phyloP scores from a whole-genome alignment of 2,329 filamentous ascomycete species.

The Coniochaeta sp. region DNA sequence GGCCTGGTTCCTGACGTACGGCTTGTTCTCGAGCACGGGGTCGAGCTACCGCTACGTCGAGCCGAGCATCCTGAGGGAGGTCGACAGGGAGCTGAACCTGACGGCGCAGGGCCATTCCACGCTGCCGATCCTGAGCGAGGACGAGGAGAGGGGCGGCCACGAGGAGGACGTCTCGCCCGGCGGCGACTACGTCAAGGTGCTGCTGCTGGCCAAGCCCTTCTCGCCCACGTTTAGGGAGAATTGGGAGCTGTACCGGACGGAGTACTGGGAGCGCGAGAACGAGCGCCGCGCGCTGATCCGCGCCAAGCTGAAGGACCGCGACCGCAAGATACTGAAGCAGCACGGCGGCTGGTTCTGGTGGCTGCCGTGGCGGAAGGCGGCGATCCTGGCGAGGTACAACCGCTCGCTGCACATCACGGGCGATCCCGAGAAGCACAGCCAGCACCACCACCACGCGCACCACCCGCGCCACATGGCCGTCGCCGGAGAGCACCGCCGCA shows the following conservation, averaged over 20 bases:
- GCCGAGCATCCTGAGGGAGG: slow-evolving; percentile 49
- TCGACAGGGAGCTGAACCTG: slow-evolving; percentile 50
- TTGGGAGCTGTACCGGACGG: slow-evolving; percentile 88
- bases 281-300: slow-evolving; percentile 72
- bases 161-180: slow-evolving; percentile 89
- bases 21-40: slow-evolving; percentile 58
- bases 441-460: slow-evolving; percentile 8
- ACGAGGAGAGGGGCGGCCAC: slow-evolving; percentile 59
- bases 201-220: slow-evolving; percentile 90
- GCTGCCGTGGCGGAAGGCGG: slow-evolving; percentile 62
- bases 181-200: slow-evolving; percentile 84
- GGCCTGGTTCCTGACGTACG: slow-evolving; percentile 72
- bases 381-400: slow-evolving; percentile 14
- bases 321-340: slow-evolving; percentile 60
- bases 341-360: slow-evolving; percentile 78
- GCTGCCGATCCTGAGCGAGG: slow-evolving; percentile 29
- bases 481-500: slow-evolving; percentile 38
- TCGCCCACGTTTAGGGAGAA: slow-evolving; percentile 91
- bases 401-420: background rate
- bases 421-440: slow-evolving; percentile 16
- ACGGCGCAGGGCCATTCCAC: slow-evolving; percentile 31
- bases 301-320: slow-evolving; percentile 59
- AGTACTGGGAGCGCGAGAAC: slow-evolving; percentile 97
- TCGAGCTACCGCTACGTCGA: slow-evolving; percentile 75
- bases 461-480: slow-evolving; percentile 30